Evolutionary conservation across 139 green algal genomes (phyloP).

Genomic region (Coelastrella sp.): DNA sequence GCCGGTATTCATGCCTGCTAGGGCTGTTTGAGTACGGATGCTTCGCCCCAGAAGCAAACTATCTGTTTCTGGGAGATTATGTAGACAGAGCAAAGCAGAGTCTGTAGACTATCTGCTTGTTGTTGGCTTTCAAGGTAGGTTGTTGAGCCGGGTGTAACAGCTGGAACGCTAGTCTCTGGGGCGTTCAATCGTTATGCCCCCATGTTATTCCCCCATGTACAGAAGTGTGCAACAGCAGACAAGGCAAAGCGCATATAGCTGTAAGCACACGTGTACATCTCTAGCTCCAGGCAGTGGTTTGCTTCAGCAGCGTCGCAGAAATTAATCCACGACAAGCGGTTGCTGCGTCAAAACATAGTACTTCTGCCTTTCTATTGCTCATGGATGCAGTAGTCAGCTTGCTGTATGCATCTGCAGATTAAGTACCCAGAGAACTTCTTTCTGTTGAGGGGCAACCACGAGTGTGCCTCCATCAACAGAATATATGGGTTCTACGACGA

Average conservation of each 20-base stretch:
- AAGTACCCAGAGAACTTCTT: constrained; percentile 99
- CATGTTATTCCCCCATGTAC: neutral
- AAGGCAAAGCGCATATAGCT: too few relatives aligned
- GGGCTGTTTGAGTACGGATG: constrained; percentile 99
- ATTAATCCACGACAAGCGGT: too few relatives aligned
- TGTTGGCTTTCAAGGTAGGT: constrained; percentile 97
- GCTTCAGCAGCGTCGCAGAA: too few relatives aligned
- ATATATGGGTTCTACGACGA: constrained; percentile 99
- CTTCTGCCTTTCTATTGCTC: neutral
- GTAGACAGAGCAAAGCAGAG: constrained; percentile 99
- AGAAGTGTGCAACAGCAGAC: too few relatives aligned
- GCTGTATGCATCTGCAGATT: constrained; percentile 68
- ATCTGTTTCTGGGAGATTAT: constrained; percentile 99
- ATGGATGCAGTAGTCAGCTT: neutral
- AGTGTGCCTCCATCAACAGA: constrained; percentile 98
- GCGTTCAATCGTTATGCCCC: neutral
- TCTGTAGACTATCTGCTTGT: constrained; percentile 98
- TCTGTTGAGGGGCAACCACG: constrained; percentile 96
- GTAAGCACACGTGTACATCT: too few relatives aligned
- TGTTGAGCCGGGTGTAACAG: neutral
- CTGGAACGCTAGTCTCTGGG: neutral
- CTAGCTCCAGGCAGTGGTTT: too few relatives aligned
- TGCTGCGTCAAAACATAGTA: neutral
- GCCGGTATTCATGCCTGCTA: constrained; percentile 98
- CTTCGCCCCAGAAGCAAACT: constrained; percentile 99